These are phyloP conservation scores for Leishmania aethiopica DNA, from an alignment of 208 protist species.

Conservation along the genomic window DNA sequence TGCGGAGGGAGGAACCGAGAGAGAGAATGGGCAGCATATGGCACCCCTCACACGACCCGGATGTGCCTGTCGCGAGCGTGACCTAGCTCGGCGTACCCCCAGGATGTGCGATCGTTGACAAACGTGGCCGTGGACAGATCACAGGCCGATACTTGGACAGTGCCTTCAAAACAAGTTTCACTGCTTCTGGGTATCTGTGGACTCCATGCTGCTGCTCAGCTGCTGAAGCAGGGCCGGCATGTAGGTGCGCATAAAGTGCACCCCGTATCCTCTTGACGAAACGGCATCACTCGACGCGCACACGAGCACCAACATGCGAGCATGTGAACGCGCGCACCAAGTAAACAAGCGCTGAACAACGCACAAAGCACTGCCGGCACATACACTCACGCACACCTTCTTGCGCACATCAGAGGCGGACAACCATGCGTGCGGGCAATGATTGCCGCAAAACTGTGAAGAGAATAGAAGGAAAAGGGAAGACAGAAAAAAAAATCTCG, in stretches of 20 bases:
- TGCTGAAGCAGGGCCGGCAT: neutral
- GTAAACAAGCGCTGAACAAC: neutral
- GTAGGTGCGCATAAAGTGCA: neutral
- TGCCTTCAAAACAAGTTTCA: neutral
- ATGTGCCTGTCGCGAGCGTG: neutral
- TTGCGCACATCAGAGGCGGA: neutral
- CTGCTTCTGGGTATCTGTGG: neutral
- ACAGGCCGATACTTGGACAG: no score
- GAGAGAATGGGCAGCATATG: neutral
- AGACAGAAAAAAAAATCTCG: neutral
- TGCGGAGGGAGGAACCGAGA: neutral
- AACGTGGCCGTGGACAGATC: neutral
- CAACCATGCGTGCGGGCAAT: neutral
- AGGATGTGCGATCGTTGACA: neutral
- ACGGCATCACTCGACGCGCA: neutral
- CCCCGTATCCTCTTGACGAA: neutral
- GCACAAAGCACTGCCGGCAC: neutral
- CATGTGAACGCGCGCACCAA: neutral
- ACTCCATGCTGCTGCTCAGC: neutral
- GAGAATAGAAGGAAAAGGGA: neutral
- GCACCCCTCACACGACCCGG: neutral
- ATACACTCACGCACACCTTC: neutral
- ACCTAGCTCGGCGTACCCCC: neutral
- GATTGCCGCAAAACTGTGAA: slow-evolving; percentile 7
- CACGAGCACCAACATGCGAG: neutral